These are phyloP conservation scores for Talaromyces sp. DNA, from an alignment of 2,329 filamentous ascomycete genomes.

Conservation along the genomic window DNA sequence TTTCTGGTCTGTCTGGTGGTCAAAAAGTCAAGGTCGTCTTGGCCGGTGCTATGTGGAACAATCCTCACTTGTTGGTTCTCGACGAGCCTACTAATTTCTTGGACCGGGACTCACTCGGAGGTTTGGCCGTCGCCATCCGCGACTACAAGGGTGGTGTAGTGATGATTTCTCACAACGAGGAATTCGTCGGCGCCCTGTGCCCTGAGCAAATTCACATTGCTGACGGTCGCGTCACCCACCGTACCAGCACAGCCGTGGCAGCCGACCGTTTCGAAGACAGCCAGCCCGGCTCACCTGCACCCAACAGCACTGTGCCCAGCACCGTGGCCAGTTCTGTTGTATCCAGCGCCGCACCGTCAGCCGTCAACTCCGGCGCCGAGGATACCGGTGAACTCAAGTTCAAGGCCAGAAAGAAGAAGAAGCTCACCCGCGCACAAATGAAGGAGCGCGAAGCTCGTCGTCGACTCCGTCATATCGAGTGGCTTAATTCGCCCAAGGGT, in stretches of 20 bases:
- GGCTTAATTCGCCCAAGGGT: conserved; percentile 80
- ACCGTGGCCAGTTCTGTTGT: conserved; percentile 58
- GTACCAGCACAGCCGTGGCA: conserved; percentile 68
- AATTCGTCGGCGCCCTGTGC: conserved; percentile 93
- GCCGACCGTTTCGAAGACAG: conserved; percentile 85
- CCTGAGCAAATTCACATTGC: conserved; percentile 95
- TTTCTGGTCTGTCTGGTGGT: conserved; percentile 89
- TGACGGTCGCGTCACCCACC: conserved; percentile 80
- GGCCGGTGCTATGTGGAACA: conserved; percentile 97
- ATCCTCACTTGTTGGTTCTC: conserved; percentile 92
- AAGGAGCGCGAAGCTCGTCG: conserved; percentile 90
- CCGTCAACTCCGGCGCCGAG: conserved; percentile 74
- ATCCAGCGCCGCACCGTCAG: conserved; percentile 56
- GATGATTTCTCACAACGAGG: conserved; percentile 99
- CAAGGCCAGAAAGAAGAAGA: conserved; percentile 89
- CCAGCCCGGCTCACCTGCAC: conserved; percentile 51
- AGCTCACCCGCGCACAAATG: conserved; percentile 92
- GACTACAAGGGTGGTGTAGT: conserved; percentile 98
- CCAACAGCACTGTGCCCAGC: conserved; percentile 27
- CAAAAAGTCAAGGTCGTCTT: conserved; percentile 99
- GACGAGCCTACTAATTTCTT: conserved; percentile 99
- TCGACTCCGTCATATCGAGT: conserved; percentile 74
- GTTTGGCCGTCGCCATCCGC: conserved; percentile 93
- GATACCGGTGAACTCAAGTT: conserved; percentile 81
- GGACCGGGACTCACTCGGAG: conserved; percentile 94